Evolutionary conservation across 306 rosid genomes (phyloP).

Genomic region (Prunus kanzakura): DNA sequence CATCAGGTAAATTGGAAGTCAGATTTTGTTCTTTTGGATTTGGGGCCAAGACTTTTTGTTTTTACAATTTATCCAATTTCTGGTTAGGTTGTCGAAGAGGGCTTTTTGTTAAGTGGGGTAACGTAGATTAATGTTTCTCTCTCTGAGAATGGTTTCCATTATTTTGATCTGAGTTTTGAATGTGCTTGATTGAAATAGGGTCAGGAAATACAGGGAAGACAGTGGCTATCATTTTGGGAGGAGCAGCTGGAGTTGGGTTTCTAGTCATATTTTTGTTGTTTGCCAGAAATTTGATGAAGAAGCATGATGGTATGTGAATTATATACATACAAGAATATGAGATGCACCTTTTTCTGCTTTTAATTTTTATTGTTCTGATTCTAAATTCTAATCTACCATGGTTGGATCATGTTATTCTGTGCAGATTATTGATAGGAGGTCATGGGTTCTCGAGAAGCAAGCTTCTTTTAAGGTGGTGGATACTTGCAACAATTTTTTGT

Average conservation of each 20-base stretch:
- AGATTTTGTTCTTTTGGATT: neutral
- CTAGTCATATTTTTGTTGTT: conserved; percentile 73
- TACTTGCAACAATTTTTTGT: conserved; percentile 32
- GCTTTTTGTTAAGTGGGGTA: neutral
- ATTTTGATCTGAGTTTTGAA: conserved; percentile 3
- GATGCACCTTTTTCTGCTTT: neutral
- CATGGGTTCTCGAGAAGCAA: conserved; percentile 34
- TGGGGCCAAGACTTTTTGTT: neutral
- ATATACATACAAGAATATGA: conserved; percentile 7
- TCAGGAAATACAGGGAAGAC: conserved; percentile 79
- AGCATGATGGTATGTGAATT: conserved; percentile 70
- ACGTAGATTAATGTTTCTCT: neutral
- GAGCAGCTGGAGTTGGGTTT: conserved; percentile 78
- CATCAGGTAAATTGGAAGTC: conserved; percentile 45
- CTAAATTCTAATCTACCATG: conserved; percentile 23
- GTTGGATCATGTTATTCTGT: conserved; percentile 30
- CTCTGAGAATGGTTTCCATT: neutral
- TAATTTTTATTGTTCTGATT: neutral
- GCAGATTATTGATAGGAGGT: conserved; percentile 68
- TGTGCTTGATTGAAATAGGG: conserved; percentile 31
- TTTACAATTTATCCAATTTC: neutral
- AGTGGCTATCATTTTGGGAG: conserved; percentile 86
- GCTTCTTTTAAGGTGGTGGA: conserved; percentile 37
- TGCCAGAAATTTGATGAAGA: conserved; percentile 72
- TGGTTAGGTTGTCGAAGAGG: neutral